These are phyloP conservation scores for Hysterangium stoloniferum DNA, from an alignment of 768 basidiomycete genomes.

Conservation along the genomic window DNA sequence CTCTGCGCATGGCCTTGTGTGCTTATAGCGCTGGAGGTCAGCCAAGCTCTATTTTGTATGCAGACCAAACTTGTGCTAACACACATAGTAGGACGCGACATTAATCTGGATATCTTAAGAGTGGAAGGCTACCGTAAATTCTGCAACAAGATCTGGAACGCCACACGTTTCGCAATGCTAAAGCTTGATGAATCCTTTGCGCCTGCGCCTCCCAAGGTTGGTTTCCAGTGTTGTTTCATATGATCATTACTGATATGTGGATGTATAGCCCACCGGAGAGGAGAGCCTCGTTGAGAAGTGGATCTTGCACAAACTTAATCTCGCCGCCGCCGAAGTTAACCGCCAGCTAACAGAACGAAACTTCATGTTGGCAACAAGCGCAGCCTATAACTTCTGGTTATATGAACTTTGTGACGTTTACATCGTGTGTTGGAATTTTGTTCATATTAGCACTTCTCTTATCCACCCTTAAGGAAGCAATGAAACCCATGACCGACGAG, in stretches of 20 bases:
- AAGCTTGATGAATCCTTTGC: slow-evolving; percentile 83
- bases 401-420: slow-evolving; percentile 99
- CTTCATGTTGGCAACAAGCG: slow-evolving; percentile 86
- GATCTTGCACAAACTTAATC: slow-evolving; percentile 91
- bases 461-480: slow-evolving; percentile 68
- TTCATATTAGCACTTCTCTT: background rate
- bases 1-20: slow-evolving; percentile 89
- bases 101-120: slow-evolving; percentile 91
- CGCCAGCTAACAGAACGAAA: slow-evolving; percentile 68
- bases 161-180: slow-evolving; percentile 98
- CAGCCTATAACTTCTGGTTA: slow-evolving; percentile 91
- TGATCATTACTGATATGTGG: slow-evolving; percentile 10
- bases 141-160: slow-evolving; percentile 99
- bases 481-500: slow-evolving; percentile 95
- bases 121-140: slow-evolving; percentile 99
- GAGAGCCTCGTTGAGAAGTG: slow-evolving; percentile 92
- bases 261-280: slow-evolving; percentile 66
- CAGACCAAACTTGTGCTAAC: background rate
- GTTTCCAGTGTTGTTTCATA: slow-evolving; percentile 12
- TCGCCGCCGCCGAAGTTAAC: slow-evolving; percentile 73
- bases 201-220: slow-evolving; percentile 65
- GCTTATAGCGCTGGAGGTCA: slow-evolving; percentile 90
- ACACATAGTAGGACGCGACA: slow-evolving; percentile 83
- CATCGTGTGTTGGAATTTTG: slow-evolving; percentile 49
- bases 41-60: background rate